Evolutionary conservation across 129 eudicot species (phyloP).

Genomic region (Daucus carota): DH1_v3.0 NC_030388.2:27450001-27450500

Average conservation of each 20-base stretch:
- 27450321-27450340: not conserved
- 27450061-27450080: slow-evolving; percentile 68
- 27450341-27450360: not conserved
- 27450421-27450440: not conserved
- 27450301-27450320: not conserved
- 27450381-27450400: not conserved
- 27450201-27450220: not conserved
- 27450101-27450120: not conserved
- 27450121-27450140: no score
- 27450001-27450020: slow-evolving; percentile 56
- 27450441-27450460: no score
- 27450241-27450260: not conserved
- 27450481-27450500: not conserved
- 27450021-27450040: slow-evolving; percentile 42
- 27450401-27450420: not conserved
- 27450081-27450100: slow-evolving; percentile 11
- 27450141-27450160: not conserved
- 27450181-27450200: not conserved
- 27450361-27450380: not conserved
- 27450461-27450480: not conserved
- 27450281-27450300: not conserved
- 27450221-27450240: not conserved
- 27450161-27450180: not conserved
- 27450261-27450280: not conserved
- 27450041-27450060: slow-evolving; percentile 48